A percentile compares a stretch with the other conserved stretches of the same genome.
phyloP scores from a whole-genome alignment of 768 basidiomycete species.

The Suillus ampliporus region DNA sequence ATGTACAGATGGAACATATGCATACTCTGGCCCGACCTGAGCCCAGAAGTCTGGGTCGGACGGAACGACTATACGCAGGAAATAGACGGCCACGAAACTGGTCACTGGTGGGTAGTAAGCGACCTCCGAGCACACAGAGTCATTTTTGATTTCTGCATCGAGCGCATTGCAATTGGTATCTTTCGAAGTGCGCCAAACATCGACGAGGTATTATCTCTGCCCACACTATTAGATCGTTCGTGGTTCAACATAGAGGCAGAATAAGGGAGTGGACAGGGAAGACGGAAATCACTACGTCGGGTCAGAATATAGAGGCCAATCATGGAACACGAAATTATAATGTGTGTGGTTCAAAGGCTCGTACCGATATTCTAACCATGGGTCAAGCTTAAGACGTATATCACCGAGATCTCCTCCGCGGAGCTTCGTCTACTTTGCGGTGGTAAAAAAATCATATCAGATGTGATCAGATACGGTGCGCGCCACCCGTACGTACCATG shows the following conservation, averaged over 20 bases:
- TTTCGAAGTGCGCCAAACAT: not conserved
- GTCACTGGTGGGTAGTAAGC: not conserved
- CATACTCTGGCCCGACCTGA: too few species aligned
- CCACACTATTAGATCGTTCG: not conserved
- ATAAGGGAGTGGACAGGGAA: too few species aligned
- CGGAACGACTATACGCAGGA: not conserved
- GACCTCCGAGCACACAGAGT: not conserved
- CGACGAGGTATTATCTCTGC: not conserved
- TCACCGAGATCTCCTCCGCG: too few species aligned
- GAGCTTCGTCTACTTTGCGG: not conserved
- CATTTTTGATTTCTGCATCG: not conserved
- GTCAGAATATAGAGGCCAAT: too few species aligned
- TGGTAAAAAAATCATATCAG: not conserved
- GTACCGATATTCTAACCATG: not conserved
- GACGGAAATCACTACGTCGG: too few species aligned
- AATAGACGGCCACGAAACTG: not conserved
- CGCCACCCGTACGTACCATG: too few species aligned
- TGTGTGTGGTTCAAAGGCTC: not conserved
- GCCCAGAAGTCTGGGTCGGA: too few species aligned
- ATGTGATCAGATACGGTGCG: not conserved
- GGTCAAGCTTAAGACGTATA: too few species aligned
- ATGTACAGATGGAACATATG: too few species aligned
- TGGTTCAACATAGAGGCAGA: not conserved
- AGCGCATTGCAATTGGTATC: not conserved
- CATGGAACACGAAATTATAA: too few species aligned